Evolutionary conservation across 768 basidiomycete species (phyloP).

Genomic region (Podaxis sp.): DNA sequence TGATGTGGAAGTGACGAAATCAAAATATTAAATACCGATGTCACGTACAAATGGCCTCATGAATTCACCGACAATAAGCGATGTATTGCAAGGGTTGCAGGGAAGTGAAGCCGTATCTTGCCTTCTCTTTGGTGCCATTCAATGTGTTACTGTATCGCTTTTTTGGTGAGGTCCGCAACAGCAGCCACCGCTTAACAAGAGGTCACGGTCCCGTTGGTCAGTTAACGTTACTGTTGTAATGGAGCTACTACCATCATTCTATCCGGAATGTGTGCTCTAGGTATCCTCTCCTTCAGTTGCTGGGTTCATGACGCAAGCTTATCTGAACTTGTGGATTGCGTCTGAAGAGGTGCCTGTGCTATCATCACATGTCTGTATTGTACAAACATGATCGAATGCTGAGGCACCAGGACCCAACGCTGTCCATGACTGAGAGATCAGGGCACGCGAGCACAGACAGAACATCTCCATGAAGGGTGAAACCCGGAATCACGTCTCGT

Average conservation of each 20-base stretch:
- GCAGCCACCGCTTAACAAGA: not conserved
- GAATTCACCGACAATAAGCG: conserved; percentile 12
- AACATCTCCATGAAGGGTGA: not conserved
- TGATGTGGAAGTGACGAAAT: not conserved
- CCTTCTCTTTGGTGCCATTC: not conserved
- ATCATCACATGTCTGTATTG: not conserved
- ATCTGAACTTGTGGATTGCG: not conserved
- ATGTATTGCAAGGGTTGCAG: not conserved
- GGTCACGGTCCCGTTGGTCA: too few species aligned
- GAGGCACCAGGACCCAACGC: conserved; percentile 2
- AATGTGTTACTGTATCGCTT: not conserved
- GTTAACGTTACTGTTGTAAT: too few species aligned
- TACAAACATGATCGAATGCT: not conserved
- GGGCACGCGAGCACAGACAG: not conserved
- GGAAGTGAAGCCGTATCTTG: not conserved
- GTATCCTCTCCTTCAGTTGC: not conserved
- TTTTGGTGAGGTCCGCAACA: not conserved
- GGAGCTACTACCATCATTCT: not conserved
- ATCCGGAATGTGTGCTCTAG: not conserved
- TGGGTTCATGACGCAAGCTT: not conserved
- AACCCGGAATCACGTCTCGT: not conserved
- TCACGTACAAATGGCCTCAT: not conserved
- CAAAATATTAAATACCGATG: conserved; percentile 10
- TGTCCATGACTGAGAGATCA: not conserved
- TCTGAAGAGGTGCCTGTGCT: not conserved